Base-by-base conservation (phyloP, 495 filamentous ascomycete species). In the Penicilliopsis zonata region DNA sequence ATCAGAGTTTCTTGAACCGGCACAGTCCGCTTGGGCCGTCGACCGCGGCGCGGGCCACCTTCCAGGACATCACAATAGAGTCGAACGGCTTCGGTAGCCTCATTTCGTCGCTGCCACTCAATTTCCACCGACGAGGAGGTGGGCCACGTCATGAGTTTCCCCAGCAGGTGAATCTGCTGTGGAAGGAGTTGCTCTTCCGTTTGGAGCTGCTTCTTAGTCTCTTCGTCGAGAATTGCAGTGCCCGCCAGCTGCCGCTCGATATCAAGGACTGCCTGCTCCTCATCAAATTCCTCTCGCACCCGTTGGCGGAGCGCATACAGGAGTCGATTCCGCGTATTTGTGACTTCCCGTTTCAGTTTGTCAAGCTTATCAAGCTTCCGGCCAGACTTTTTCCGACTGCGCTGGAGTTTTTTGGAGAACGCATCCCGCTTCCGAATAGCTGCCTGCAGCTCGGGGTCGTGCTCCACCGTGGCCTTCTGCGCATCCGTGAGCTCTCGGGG, bases 91-190 rank as follows among this genome's bases (percentile, higher is more conserved):
- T 35, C 33, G 17, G 37, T 29, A 32, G 48, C 48, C 28, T 26
- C 37, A 28, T 47, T 43, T 13, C 46, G 46, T 25, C 40, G 35
- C 20, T 27, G 31, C 44, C 39, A 52, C 32, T 49, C 36, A 6
- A 29, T 35, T 37, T 52, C 49, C 31, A 49, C 25, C 23, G 31
- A 52, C 23, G 34, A 10, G 28, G 49, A 44, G 16, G 36, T 47
- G n/a, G 49, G 49, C 42, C 34, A 52, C 24, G 49, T 46, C 23
- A 52, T 33, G 20, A 52, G 42, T n/a, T 31, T 49, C 22, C 41
- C 33, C 12, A 50, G 35, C 24, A 53, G 44, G 34, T 41, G 22
- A 35, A 50, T 46, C 37, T 46, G 36, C 33, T 44, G 28, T 10
- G 49, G 42, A 18, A 35, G 36, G 33, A 53, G 41, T 8, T 40